Evolutionary conservation across 2,329 filamentous ascomycete genomes (phyloP).

Genomic region (Nigrograna mackinnonii): DNA sequence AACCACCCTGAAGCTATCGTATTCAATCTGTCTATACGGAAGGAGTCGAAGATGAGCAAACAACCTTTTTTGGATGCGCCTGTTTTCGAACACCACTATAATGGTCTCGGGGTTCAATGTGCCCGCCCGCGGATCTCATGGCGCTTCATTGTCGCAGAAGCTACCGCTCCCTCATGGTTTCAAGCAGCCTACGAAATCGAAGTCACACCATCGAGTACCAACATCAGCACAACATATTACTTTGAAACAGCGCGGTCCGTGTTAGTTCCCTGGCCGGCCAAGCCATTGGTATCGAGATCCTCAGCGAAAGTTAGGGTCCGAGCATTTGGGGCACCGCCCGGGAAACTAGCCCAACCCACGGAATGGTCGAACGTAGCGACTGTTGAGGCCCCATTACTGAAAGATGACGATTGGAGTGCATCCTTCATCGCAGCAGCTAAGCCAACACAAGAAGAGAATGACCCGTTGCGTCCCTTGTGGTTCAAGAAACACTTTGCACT

Average conservation of each 20-base stretch:
- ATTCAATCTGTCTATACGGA: too few species aligned
- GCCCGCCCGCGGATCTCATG: conserved; percentile 51
- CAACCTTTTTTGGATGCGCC: too few species aligned
- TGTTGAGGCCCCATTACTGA: not conserved
- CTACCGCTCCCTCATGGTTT: conserved; percentile 45
- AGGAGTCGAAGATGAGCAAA: too few species aligned
- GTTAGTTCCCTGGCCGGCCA: conserved; percentile 51
- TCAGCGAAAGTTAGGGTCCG: conserved; percentile 29
- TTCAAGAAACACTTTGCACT: conserved; percentile 35
- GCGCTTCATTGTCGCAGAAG: conserved; percentile 48
- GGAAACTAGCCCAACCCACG: too few species aligned
- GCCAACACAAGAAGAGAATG: conserved; percentile 15
- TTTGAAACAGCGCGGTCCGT: too few species aligned
- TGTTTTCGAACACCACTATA: too few species aligned
- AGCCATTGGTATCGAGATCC: conserved; percentile 29
- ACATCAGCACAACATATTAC: too few species aligned
- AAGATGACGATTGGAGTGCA: not conserved
- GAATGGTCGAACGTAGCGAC: not conserved
- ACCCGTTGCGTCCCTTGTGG: conserved; percentile 32
- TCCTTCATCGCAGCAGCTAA: conserved; percentile 15
- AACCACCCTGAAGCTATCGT: too few species aligned
- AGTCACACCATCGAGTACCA: too few species aligned
- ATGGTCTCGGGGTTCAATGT: conserved; percentile 48
- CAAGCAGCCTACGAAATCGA: conserved; percentile 53
- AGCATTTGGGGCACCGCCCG: conserved; percentile 21